These are phyloP conservation scores for Rhizophagus clarus DNA, from an alignment of 192 early-diverging fungal species.

Conservation along the genomic window DNA sequence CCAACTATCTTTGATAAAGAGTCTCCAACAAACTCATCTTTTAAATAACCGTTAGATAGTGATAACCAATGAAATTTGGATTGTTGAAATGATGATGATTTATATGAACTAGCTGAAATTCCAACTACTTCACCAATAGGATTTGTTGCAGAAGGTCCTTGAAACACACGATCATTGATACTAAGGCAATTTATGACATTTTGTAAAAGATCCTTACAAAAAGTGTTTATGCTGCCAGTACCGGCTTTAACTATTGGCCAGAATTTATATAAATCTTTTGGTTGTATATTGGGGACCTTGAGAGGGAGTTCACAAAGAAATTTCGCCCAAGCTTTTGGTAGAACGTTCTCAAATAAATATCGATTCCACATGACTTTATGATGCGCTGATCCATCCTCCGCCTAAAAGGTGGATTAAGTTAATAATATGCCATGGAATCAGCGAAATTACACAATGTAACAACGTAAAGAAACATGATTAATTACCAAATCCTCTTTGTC, in stretches of 20 bases:
- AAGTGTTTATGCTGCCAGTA: not conserved
- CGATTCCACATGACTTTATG: not conserved
- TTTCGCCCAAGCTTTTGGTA: slow-evolving; percentile 5
- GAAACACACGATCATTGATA: not conserved
- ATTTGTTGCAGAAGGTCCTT: not conserved
- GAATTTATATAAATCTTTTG: not conserved
- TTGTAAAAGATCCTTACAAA: not conserved
- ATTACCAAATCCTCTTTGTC: not conserved
- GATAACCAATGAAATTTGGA: not conserved
- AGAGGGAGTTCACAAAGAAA: not conserved
- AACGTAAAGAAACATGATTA: not conserved
- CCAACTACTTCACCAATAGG: not conserved
- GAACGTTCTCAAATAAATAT: not conserved
- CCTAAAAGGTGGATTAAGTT: too few relatives aligned
- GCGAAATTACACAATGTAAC: too few relatives aligned
- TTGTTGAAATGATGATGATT: not conserved
- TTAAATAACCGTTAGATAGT: not conserved
- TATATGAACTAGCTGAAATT: not conserved
- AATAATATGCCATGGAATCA: not conserved
- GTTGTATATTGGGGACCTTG: not conserved
- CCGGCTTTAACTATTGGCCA: not conserved
- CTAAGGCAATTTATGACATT: not conserved
- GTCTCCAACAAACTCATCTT: not conserved
- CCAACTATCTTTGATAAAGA: not conserved
- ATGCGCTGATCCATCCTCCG: not conserved